Conservation (phyloP, 768 basidiomycete genomes). For the Tubosaeta sp. region DNA sequence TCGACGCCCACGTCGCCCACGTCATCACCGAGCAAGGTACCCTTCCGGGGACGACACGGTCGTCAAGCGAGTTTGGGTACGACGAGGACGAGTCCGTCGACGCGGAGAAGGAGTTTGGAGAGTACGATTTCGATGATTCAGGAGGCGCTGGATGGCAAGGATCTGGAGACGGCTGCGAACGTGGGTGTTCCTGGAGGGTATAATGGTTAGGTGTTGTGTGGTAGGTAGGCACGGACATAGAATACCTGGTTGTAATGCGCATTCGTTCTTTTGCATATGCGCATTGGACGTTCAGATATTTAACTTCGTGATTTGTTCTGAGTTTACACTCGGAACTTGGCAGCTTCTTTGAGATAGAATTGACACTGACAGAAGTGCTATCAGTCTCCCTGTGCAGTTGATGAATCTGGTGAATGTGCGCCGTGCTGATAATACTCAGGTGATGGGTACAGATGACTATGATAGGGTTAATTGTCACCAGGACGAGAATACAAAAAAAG, state of each 20-base stretch:
- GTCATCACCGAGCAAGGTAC: constrained; percentile 41
- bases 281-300: not conserved
- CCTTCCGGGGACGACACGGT: constrained; percentile 61
- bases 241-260: not conserved
- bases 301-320: no score
- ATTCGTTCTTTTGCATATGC: not conserved
- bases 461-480: no score
- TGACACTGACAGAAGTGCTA: no score
- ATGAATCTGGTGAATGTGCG: no score
- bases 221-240: not conserved
- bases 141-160: constrained; percentile 82
- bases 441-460: no score
- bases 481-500: no score
- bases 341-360: no score
- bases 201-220: not conserved
- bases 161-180: constrained; percentile 26
- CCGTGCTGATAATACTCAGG: no score
- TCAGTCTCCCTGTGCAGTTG: no score
- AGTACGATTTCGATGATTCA: constrained; percentile 95
- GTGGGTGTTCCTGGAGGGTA: not conserved
- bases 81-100: constrained; percentile 89
- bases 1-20: constrained; percentile 35
- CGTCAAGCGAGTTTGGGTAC: constrained; percentile 71
- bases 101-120: constrained; percentile 85
- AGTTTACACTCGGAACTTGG: no score